phyloP scores from a whole-genome alignment of 2,329 filamentous ascomycete species.

The Alternaria sp. region DNA sequence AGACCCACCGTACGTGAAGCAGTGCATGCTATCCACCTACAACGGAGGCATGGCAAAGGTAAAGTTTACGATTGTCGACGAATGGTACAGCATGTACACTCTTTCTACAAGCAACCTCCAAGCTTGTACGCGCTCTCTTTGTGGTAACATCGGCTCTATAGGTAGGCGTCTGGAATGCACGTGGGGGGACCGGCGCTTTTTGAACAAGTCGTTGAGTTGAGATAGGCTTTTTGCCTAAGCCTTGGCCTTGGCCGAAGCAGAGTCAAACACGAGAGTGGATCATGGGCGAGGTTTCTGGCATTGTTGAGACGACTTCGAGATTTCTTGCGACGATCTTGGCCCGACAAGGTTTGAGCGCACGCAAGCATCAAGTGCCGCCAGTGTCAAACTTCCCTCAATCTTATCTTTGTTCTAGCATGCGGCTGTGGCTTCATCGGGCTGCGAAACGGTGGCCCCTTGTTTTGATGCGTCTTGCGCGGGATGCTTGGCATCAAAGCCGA shows the following conservation, averaged over 20 bases:
- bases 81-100: neutral
- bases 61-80: neutral
- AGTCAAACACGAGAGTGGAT: conserved; percentile 36
- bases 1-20: conserved; percentile 13
- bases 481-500: conserved; percentile 44
- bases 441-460: conserved; percentile 36
- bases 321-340: conserved; percentile 17
- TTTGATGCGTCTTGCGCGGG: conserved; percentile 41
- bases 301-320: conserved; percentile 30
- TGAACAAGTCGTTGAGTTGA: conserved; percentile 19
- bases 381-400: conserved; percentile 21
- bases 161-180: conserved; percentile 11
- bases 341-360: conserved; percentile 26
- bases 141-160: conserved; percentile 6
- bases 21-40: conserved; percentile 1
- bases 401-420: conserved; percentile 28
- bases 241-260: conserved; percentile 30
- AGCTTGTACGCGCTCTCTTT: conserved; percentile 8
- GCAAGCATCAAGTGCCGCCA: conserved; percentile 26
- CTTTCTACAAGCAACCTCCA: conserved; percentile 1
- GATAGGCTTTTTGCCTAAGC: conserved; percentile 35
- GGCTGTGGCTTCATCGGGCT: conserved; percentile 35
- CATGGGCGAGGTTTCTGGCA: conserved; percentile 24
- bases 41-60: neutral
- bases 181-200: conserved; percentile 17